These are phyloP conservation scores for Scutellaria barbata DNA, from an alignment of 257 asterid genomes.

Conservation along the genomic window DNA sequence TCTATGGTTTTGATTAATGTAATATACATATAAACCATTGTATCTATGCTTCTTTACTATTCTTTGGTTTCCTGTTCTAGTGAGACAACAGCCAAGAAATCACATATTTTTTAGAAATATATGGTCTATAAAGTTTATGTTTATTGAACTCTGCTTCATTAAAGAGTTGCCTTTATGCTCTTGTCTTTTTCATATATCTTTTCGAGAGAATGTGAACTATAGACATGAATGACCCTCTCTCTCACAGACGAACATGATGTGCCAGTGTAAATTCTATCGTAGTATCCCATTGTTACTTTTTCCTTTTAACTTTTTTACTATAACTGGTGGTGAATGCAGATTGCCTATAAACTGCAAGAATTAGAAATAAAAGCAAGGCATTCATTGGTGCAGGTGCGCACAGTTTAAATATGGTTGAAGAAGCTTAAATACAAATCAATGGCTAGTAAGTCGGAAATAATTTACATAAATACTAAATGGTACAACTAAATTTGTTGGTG, in stretches of 20 bases:
- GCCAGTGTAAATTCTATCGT: background rate
- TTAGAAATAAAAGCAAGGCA: background rate
- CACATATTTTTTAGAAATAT: background rate
- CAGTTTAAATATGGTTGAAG: slow-evolving; percentile 27
- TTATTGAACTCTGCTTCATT: slow-evolving; percentile 15
- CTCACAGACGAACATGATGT: background rate
- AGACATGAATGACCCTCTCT: too few relatives aligned
- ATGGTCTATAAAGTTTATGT: slow-evolving; percentile 17
- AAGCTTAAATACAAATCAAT: slow-evolving; percentile 25
- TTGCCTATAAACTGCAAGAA: background rate
- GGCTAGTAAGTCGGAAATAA: background rate
- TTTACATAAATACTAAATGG: background rate
- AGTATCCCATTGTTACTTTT: background rate
- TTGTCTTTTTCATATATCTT: too few relatives aligned
- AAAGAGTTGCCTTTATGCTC: too few relatives aligned
- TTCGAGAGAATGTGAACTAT: too few relatives aligned
- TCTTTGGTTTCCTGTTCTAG: background rate
- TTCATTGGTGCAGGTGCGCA: slow-evolving; percentile 24
- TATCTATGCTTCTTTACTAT: too few relatives aligned
- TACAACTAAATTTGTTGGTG: background rate
- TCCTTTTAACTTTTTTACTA: background rate
- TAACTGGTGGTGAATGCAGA: background rate
- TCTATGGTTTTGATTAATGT: background rate
- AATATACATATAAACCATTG: too few relatives aligned
- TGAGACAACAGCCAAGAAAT: background rate